A percentile compares a stretch with the other conserved stretches of the same genome.
Evolutionary conservation across 2,329 filamentous ascomycete species (phyloP).

Genomic region (Fusarium scirpi): DNA sequence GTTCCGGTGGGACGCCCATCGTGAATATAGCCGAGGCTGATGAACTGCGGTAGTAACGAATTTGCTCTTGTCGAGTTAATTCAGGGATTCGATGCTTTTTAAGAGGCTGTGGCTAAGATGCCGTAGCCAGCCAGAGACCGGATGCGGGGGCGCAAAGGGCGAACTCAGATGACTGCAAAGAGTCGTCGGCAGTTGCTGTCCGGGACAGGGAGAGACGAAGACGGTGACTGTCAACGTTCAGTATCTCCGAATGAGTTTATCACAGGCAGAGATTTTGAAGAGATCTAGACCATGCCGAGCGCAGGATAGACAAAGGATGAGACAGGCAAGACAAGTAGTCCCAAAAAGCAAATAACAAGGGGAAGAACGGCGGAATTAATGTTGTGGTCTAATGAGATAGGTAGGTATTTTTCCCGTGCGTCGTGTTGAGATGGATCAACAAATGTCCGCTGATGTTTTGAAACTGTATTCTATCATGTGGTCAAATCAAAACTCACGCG

Average conservation of each 20-base stretch:
- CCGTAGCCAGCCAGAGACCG: conserved; percentile 21
- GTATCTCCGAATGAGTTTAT: conserved; percentile 23
- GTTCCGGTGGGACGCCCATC: conserved; percentile 33
- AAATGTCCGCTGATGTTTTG: conserved; percentile 20
- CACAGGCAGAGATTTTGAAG: conserved; percentile 4
- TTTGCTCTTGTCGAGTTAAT: conserved; percentile 17
- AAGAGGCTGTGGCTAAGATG: conserved; percentile 15
- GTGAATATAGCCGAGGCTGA: conserved; percentile 6
- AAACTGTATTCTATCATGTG: conserved; percentile 41
- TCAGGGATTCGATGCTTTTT: conserved; percentile 19
- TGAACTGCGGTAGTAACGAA: conserved; percentile 6
- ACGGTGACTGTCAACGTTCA: conserved; percentile 19
- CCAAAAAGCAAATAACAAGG: conserved; percentile 9
- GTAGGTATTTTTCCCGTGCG: neutral
- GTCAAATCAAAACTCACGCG: conserved; percentile 43
- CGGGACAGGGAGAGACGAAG: conserved; percentile 2
- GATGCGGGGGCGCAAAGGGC: conserved; percentile 24
- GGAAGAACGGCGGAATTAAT: neutral
- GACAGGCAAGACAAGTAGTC: neutral
- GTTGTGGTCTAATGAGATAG: neutral
- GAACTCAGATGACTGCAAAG: conserved; percentile 3
- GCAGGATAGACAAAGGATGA: conserved; percentile 7
- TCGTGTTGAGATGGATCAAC: conserved; percentile 23
- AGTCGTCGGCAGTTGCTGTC: conserved; percentile 14
- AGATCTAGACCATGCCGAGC: neutral